phyloP scores from a whole-genome alignment of 1,284 basidiomycete species.

The Coniferiporia sulphurascens region DNA sequence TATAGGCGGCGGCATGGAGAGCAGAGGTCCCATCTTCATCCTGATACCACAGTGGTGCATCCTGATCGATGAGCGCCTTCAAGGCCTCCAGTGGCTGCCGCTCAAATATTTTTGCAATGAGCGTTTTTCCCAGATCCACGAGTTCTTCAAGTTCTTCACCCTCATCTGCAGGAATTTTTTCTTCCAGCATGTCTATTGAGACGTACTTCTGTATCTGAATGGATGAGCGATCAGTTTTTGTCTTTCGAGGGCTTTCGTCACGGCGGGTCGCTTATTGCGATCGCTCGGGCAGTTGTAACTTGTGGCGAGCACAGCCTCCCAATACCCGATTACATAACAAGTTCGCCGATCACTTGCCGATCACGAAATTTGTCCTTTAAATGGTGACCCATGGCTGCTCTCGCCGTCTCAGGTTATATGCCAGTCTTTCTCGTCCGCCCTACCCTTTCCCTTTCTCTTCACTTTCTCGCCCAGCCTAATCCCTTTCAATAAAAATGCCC shows the following conservation, averaged over 20 bases:
- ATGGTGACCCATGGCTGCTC: not conserved
- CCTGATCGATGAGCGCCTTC: conserved; percentile 54
- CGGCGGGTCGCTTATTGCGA: too few relatives aligned
- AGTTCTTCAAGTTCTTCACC: conserved; percentile 5
- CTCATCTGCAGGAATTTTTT: not conserved
- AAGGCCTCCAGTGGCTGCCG: conserved; percentile 46
- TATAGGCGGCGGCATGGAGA: conserved; percentile 86
- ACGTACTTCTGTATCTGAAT: too few relatives aligned
- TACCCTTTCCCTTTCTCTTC: not conserved
- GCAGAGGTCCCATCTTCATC: conserved; percentile 79
- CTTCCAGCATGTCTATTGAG: too few relatives aligned
- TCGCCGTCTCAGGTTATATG: not conserved
- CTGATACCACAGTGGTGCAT: conserved; percentile 91
- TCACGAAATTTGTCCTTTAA: conserved; percentile 14
- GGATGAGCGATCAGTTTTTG: too few relatives aligned
- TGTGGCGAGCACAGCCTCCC: too few relatives aligned
- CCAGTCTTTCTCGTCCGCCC: not conserved
- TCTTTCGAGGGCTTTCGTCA: too few relatives aligned
- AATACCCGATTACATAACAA: too few relatives aligned
- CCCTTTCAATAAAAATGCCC: not conserved
- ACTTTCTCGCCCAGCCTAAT: not conserved
- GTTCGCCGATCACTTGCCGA: not conserved
- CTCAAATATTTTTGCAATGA: conserved; percentile 56
- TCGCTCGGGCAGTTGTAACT: too few relatives aligned
- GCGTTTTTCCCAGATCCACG: conserved; percentile 38